Evolutionary conservation across 371 early-diverging fungal species (phyloP).

Genomic region (Circinella minor): DNA sequence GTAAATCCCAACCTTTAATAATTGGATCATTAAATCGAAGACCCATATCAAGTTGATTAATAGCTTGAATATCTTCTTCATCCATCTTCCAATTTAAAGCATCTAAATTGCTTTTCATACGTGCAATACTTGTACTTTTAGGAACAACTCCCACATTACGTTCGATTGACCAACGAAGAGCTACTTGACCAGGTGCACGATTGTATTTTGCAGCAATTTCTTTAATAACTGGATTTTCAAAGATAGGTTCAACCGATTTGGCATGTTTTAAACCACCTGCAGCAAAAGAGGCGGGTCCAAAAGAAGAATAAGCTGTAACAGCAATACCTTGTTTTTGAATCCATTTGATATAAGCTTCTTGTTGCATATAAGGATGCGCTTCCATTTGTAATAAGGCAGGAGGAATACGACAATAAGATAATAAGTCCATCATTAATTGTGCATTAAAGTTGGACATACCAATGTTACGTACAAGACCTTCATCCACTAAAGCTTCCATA

Average conservation of each 20-base stretch:
- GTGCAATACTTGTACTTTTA: slow-evolving; percentile 55
- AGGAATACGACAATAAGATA: slow-evolving; percentile 51
- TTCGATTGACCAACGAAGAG: slow-evolving; percentile 64
- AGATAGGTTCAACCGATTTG: slow-evolving; percentile 29
- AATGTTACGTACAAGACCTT: slow-evolving; percentile 45
- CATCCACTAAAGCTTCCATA: slow-evolving; percentile 33
- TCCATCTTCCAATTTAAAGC: slow-evolving; percentile 35
- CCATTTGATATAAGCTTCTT: slow-evolving; percentile 35
- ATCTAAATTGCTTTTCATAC: slow-evolving; percentile 55
- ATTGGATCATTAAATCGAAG: slow-evolving; percentile 36
- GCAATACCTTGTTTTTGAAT: slow-evolving; percentile 54
- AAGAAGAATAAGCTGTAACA: slow-evolving; percentile 66
- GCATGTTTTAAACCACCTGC: slow-evolving; percentile 40
- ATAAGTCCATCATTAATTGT: slow-evolving; percentile 48
- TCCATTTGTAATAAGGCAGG: slow-evolving; percentile 66
- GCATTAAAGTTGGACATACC: slow-evolving; percentile 61
- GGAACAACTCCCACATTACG: slow-evolving; percentile 68
- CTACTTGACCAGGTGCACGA: slow-evolving; percentile 51
- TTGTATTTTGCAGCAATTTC: slow-evolving; percentile 47
- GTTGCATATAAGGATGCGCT: slow-evolving; percentile 73
- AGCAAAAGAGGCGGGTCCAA: slow-evolving; percentile 66
- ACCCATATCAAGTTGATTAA: slow-evolving; percentile 33
- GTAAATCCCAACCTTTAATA: slow-evolving; percentile 30
- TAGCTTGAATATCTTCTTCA: slow-evolving; percentile 38
- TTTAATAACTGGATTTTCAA: slow-evolving; percentile 43